Percentiles rank a stretch among this genome's conserved stretches.
phyloP scores from a whole-genome alignment of 768 basidiomycete genomes.

The Termitomyces sp. region DNA sequence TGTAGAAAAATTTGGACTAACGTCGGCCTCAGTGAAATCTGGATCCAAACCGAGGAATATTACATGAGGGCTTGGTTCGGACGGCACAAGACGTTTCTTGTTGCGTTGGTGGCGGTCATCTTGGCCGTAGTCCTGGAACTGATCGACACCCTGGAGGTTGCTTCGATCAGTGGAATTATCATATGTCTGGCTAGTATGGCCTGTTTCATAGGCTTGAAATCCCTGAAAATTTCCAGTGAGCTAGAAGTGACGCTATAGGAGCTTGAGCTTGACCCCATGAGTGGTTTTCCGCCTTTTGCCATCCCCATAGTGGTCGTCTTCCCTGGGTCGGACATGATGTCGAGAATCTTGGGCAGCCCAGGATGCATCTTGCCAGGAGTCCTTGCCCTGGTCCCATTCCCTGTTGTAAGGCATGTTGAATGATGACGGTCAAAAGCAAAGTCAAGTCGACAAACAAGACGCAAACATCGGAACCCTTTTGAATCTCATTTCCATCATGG shows the following conservation, averaged over 20 bases:
- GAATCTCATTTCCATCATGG: conserved; percentile 37
- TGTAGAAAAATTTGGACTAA: conserved; percentile 44
- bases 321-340: conserved; percentile 47
- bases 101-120: conserved; percentile 45
- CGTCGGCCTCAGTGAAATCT: conserved; percentile 91
- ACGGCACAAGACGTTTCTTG: conserved; percentile 79
- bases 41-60: conserved; percentile 93
- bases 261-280: conserved; percentile 40
- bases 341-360: conserved; percentile 36
- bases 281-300: conserved; percentile 79
- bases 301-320: conserved; percentile 65
- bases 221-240: conserved; percentile 8
- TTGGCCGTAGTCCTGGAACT: conserved; percentile 42
- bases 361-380: conserved; percentile 43
- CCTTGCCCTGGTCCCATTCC: conserved; percentile 85
- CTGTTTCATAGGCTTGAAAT: conserved; percentile 47
- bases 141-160: conserved; percentile 25
- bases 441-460: conserved; percentile 31
- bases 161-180: conserved; percentile 34
- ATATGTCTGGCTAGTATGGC: conserved; percentile 39
- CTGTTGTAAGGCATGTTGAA: conserved; percentile 67
- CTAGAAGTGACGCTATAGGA: neutral
- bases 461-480: conserved; percentile 20
- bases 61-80: conserved; percentile 87
- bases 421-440: conserved; percentile 29